Conservation (phyloP, 805 yeast genomes). For the Hanseniaspora lachancei region DNA sequence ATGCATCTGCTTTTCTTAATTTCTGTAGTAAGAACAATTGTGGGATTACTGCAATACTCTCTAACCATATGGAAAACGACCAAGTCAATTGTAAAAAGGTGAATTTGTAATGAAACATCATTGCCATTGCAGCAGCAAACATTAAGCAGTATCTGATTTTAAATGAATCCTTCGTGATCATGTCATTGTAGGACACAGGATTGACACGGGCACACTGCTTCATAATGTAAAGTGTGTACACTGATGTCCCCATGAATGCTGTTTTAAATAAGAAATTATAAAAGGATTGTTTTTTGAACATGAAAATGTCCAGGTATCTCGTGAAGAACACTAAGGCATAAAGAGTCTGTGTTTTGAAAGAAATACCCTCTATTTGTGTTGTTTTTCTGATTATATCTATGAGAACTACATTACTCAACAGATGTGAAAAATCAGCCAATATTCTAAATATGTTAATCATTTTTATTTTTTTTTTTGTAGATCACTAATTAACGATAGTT, state of each 20-base stretch:
- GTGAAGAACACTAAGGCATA: constrained; percentile 62
- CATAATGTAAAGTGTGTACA: constrained; percentile 65
- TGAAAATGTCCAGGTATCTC: constrained; percentile 51
- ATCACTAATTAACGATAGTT: no score
- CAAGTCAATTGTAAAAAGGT: constrained; percentile 54
- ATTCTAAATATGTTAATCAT: constrained; percentile 35
- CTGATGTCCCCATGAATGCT: constrained; percentile 61
- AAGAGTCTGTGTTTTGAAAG: constrained; percentile 74
- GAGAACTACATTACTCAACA: constrained; percentile 64
- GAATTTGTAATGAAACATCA: constrained; percentile 57
- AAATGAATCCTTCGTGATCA: constrained; percentile 60
- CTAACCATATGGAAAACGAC: constrained; percentile 89
- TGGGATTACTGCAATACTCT: constrained; percentile 81
- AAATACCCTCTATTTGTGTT: constrained; percentile 66
- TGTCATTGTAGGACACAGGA: constrained; percentile 39
- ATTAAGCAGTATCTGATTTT: constrained; percentile 56
- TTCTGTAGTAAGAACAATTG: constrained; percentile 83
- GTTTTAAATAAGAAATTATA: constrained; percentile 76
- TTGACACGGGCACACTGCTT: constrained; percentile 31
- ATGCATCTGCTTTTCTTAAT: constrained; percentile 73
- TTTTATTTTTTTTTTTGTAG: not conserved
- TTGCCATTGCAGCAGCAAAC: constrained; percentile 44
- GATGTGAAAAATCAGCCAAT: constrained; percentile 68
- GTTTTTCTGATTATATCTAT: constrained; percentile 54
- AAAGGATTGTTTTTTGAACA: constrained; percentile 41